Percentiles rank a stretch among this genome's conserved stretches.
Evolutionary conservation across 495 filamentous ascomycete species (phyloP).

Genomic region (Tuber umbilicatum): DNA sequence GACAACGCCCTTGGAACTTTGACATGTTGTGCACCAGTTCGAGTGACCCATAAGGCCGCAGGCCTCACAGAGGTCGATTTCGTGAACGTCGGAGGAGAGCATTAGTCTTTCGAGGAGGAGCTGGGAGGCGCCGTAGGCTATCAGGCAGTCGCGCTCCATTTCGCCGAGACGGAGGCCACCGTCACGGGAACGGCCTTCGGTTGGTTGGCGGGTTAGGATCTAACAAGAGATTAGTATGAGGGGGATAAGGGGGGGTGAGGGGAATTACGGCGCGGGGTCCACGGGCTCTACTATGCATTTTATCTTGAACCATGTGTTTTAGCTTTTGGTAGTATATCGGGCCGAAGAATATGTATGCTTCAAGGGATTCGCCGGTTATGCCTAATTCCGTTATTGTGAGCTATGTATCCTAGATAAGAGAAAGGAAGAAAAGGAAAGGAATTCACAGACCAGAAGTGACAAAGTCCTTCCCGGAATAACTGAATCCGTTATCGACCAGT

Average conservation of each 20-base stretch:
- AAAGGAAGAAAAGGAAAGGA: neutral
- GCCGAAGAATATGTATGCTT: constrained; percentile 96
- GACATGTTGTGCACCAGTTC: constrained; percentile 87
- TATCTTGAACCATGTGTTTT: constrained; percentile 99
- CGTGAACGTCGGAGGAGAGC: constrained; percentile 81
- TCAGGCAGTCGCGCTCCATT: constrained; percentile 97
- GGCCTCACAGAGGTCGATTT: constrained; percentile 83
- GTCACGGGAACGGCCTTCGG: constrained; percentile 85
- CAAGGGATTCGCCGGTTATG: constrained; percentile 87
- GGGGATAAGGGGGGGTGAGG: neutral
- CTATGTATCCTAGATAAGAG: neutral
- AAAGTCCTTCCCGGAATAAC: constrained; percentile 93
- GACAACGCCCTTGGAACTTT: constrained; percentile 68
- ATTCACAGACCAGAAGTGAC: constrained; percentile 64
- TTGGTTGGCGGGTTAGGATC: constrained; percentile 90
- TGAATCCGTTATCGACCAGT: constrained; percentile 81
- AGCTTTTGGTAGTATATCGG: constrained; percentile 99
- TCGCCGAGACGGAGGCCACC: constrained; percentile 92
- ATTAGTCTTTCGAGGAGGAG: constrained; percentile 90
- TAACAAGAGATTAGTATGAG: neutral
- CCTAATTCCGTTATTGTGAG: constrained; percentile 10
- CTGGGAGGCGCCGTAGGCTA: constrained; percentile 90
- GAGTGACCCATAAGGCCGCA: constrained; percentile 93
- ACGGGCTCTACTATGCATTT: constrained; percentile 93
- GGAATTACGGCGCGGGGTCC: constrained; percentile 63